Evolutionary conservation across 495 filamentous ascomycete species (phyloP).

Genomic region (Chaetomium fimeti): DNA sequence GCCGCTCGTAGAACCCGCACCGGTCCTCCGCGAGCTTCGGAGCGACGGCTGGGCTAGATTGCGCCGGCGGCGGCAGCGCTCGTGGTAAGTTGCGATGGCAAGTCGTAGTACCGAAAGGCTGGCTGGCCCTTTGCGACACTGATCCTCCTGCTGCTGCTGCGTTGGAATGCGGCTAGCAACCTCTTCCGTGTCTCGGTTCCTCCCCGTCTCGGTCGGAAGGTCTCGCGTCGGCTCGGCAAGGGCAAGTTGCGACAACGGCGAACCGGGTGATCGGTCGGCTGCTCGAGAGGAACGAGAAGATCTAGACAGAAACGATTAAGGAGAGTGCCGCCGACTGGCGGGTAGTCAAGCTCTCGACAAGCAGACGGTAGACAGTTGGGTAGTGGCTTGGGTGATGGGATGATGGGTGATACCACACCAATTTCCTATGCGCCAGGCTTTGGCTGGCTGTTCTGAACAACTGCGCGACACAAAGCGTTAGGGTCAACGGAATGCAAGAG

Average conservation of each 20-base stretch:
- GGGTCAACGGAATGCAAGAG: constrained; percentile 12
- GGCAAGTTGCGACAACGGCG: constrained; percentile 2
- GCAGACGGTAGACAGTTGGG: not conserved
- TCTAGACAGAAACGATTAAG: constrained; percentile 12
- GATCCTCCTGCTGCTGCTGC: not conserved
- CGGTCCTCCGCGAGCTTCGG: constrained; percentile 41
- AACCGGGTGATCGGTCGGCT: not conserved
- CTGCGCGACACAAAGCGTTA: constrained; percentile 17
- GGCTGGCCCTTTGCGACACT: too few species aligned
- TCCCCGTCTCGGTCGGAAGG: not conserved
- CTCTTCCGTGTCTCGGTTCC: constrained; percentile 22
- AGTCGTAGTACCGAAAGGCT: not conserved
- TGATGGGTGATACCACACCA: not conserved
- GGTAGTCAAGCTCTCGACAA: not conserved
- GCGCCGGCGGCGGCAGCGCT: constrained; percentile 17
- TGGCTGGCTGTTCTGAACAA: constrained; percentile 1
- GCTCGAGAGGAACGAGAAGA: not conserved
- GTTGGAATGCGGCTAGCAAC: constrained; percentile 20
- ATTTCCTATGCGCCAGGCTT: constrained; percentile 11
- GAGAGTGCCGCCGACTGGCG: constrained; percentile 16
- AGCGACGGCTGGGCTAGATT: constrained; percentile 25
- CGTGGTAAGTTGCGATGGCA: not conserved
- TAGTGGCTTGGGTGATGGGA: constrained; percentile 6
- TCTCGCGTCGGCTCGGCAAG: constrained; percentile 11
- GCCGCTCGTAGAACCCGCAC: constrained; percentile 35